Percentiles rank a stretch among this genome's conserved stretches.
These are phyloP conservation scores for Maudiozyma pseudohumilis DNA, from an alignment of 805 yeast species.

Conservation along the genomic window DNA sequence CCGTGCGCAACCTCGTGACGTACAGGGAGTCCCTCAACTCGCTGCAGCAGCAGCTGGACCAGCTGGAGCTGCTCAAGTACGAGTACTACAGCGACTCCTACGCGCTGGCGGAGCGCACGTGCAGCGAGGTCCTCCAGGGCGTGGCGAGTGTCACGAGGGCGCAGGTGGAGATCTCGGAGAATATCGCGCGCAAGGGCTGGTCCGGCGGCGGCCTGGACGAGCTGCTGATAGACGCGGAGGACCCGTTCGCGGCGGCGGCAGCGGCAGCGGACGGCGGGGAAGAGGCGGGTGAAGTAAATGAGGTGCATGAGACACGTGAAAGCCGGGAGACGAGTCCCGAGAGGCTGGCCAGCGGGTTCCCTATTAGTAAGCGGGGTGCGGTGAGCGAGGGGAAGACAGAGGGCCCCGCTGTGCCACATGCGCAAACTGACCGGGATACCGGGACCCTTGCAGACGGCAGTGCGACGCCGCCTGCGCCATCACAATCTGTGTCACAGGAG, in stretches of 20 bases:
- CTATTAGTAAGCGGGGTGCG: no score
- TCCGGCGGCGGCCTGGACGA: conserved; percentile 79
- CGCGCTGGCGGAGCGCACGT: conserved; percentile 53
- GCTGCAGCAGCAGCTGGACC: conserved; percentile 67
- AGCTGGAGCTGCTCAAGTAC: conserved; percentile 64
- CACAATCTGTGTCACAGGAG: no score
- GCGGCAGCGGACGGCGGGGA: conserved; percentile 8
- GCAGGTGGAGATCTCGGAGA: conserved; percentile 71
- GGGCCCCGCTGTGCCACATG: no score
- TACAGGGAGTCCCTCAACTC: conserved; percentile 60
- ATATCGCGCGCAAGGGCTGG: conserved; percentile 78
- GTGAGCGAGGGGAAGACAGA: no score
- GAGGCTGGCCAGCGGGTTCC: no score
- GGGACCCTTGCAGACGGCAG: no score
- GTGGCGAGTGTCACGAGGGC: conserved; percentile 64
- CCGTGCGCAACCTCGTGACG: conserved; percentile 53
- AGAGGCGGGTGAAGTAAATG: conserved; percentile 4
- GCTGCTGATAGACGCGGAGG: conserved; percentile 52
- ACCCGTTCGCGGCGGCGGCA: conserved; percentile 39
- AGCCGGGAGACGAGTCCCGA: no score
- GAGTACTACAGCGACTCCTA: conserved; percentile 61
- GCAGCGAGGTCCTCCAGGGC: conserved; percentile 40
- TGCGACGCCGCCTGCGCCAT: no score
- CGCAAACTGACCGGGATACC: no score
- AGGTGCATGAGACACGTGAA: no score